Base-by-base conservation (phyloP, 768 basidiomycete species). In the Lactifluus rugatus region DNA sequence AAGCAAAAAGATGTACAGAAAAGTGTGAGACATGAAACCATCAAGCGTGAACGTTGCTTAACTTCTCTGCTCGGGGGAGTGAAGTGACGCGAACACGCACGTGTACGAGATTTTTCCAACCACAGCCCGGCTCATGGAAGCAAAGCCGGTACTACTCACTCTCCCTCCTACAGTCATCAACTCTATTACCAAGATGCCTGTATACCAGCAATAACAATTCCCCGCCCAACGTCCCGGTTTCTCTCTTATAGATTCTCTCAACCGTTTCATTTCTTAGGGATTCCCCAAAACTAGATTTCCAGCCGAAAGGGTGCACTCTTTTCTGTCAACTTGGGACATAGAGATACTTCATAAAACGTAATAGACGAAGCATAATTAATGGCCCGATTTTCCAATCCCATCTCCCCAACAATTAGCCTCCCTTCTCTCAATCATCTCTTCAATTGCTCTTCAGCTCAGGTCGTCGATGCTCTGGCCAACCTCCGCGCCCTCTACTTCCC, bases 401-500 rank as follows among this genome's bases (percentile, higher is more conserved):
- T 66, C 19, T 57, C 78, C 10, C 82, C 83, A 0, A 78, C 81
- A 1, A 62, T 73, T 7, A 74, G 74, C 58, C 79, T 89, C n/a
- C 85, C 83, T 2, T 72, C 78, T 3, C 79, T 88, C n/a, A 67
- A 70, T 19, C 68, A 66, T 21, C 74, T 84, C 5, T 50, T 68
- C 42, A 37, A 67, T 58, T 70, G 66, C 56, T 68, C 76, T 16
- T 69, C 75, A 0, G 63, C 65, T 21, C 67, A 71, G 14, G 68
- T 86, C 34, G 61, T 67, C 23, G 61, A 66, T 17, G 75, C 79
- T 2, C 67, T 86, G 3, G 58, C 64, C 42, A 75, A 75, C 37
- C 68, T 89, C 14, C 71, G 72, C 2, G 61, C 68, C 2, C 69
- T 88, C 6, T 88, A 87, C 68, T 80, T 78, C 68, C 76, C 77